Evolutionary conservation across 2,329 filamentous ascomycete species (phyloP).

Genomic region (Furcasterigmium furcatum): DNA sequence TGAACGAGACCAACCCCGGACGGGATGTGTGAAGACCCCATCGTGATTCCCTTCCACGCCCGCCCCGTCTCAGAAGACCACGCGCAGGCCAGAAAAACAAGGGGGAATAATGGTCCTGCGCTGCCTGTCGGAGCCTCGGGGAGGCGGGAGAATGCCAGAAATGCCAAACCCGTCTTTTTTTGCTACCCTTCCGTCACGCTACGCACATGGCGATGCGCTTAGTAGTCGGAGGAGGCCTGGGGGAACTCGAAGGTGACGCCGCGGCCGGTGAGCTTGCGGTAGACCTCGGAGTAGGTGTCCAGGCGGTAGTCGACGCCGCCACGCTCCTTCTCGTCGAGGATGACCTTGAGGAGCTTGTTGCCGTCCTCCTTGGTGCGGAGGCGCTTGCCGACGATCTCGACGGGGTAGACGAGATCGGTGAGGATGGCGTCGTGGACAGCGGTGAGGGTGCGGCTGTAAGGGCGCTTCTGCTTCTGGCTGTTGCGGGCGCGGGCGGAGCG

Average conservation of each 20-base stretch:
- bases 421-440: slow-evolving; percentile 99
- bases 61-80: neutral
- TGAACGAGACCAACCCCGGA: slow-evolving; percentile 14
- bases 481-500: slow-evolving; percentile 95
- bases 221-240: slow-evolving; percentile 79
- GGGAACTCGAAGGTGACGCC: slow-evolving; percentile 98
- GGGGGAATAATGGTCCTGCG: neutral
- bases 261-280: slow-evolving; percentile 96
- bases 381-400: slow-evolving; percentile 99
- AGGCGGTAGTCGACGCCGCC: slow-evolving; percentile 99
- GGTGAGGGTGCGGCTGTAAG: slow-evolving; percentile 94
- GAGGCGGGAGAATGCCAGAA: slow-evolving; percentile 2
- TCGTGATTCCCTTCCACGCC: neutral
- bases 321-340: slow-evolving; percentile 99
- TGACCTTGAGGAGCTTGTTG: slow-evolving; percentile 97
- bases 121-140: neutral
- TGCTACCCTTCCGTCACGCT: neutral
- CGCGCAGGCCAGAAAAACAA: neutral
- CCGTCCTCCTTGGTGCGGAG: slow-evolving; percentile 98
- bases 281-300: slow-evolving; percentile 99
- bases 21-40: neutral
- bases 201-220: slow-evolving; percentile 38
- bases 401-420: slow-evolving; percentile 95
- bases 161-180: slow-evolving; percentile 12
- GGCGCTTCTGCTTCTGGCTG: slow-evolving; percentile 97